Conservation (phyloP, 331 rosid genomes). For the Telfairia occidentalis region DNA sequence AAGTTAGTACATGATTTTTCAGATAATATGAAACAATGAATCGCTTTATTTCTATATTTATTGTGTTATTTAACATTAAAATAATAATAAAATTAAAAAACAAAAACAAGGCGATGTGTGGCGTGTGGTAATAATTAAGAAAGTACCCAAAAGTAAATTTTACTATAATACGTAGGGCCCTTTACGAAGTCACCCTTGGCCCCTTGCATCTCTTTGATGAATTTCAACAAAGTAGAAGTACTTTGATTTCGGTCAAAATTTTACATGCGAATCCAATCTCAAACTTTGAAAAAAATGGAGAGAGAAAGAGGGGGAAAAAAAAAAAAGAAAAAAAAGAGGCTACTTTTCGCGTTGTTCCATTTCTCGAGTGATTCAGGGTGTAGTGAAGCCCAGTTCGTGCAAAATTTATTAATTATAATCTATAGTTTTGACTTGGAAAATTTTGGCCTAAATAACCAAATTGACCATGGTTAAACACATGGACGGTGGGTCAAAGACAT, state of each 20-base stretch:
- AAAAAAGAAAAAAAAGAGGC: neutral
- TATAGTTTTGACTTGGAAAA: neutral
- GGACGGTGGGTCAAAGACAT: neutral
- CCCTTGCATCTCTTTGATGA: constrained; percentile 6
- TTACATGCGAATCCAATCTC: constrained; percentile 12
- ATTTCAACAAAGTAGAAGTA: constrained; percentile 11
- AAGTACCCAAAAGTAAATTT: neutral
- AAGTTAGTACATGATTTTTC: too few species aligned
- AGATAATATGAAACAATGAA: neutral
- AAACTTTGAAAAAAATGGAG: neutral
- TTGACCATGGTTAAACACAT: neutral
- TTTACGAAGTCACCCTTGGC: neutral
- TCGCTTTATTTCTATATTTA: neutral
- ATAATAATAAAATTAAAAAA: neutral
- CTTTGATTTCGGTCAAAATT: constrained; percentile 5
- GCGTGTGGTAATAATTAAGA: neutral
- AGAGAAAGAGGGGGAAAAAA: too few species aligned
- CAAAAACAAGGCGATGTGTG: neutral
- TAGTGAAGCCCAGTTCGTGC: neutral
- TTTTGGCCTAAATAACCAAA: neutral
- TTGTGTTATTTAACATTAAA: neutral
- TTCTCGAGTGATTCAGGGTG: neutral
- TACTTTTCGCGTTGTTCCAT: neutral
- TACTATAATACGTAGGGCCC: neutral
- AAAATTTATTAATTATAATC: neutral